Conservation (phyloP, 768 basidiomycete genomes). For the Hygrophoropsis aurantiaca region DNA sequence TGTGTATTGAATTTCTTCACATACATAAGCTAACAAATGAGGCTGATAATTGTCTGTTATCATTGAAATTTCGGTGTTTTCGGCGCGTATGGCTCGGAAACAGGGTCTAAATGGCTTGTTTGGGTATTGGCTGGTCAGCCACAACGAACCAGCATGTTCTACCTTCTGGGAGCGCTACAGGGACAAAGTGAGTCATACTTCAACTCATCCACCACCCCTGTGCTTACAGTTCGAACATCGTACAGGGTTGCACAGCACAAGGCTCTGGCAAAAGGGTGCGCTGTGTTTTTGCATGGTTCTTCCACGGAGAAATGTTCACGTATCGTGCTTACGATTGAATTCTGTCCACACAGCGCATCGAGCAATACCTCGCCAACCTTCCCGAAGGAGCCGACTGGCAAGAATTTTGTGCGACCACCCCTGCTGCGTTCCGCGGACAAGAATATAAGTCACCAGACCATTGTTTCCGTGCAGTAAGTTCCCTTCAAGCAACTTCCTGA, state of each 20-base stretch:
- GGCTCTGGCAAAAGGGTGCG: slow-evolving; percentile 21
- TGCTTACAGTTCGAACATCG: neutral
- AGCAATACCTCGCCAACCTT: slow-evolving; percentile 28
- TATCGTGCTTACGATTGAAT: neutral
- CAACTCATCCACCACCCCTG: too few species aligned
- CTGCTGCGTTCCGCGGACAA: slow-evolving; percentile 21
- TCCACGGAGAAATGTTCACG: neutral
- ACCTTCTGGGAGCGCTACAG: slow-evolving; percentile 25
- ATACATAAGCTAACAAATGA: too few species aligned
- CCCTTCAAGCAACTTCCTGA: too few species aligned
- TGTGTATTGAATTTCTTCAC: neutral
- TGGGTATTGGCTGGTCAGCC: slow-evolving; percentile 27
- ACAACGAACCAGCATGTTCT: slow-evolving; percentile 25
- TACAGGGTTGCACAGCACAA: slow-evolving; percentile 22
- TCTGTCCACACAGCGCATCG: slow-evolving; percentile 22
- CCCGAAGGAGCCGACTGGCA: slow-evolving; percentile 26
- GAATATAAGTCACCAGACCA: slow-evolving; percentile 21
- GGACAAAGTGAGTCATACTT: slow-evolving; percentile 22
- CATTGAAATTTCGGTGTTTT: too few species aligned
- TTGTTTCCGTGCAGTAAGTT: slow-evolving; percentile 8
- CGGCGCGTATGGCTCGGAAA: too few species aligned
- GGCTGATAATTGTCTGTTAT: too few species aligned
- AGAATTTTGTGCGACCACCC: slow-evolving; percentile 33
- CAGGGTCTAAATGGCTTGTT: slow-evolving; percentile 15
- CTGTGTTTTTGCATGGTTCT: neutral